Conservation (phyloP, 306 rosid genomes). For the Boehmeria nivea region DNA sequence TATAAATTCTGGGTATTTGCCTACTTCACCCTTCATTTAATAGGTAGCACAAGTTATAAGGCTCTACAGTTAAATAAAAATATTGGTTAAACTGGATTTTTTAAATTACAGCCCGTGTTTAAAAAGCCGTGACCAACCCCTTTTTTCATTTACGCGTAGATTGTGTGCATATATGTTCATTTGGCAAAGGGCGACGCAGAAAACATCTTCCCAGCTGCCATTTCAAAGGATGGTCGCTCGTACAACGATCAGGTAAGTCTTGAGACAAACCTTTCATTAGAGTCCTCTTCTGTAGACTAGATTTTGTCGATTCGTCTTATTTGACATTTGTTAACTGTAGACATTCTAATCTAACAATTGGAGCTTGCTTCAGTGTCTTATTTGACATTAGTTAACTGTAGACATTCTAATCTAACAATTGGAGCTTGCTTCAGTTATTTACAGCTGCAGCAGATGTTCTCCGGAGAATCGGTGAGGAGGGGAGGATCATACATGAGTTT, state of each 20-base stretch:
- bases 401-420: slow-evolving; percentile 9
- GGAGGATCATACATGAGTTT: slow-evolving; percentile 74
- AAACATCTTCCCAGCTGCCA: slow-evolving; percentile 82
- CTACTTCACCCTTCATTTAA: too few relatives aligned
- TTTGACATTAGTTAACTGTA: neutral
- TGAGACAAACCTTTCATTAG: slow-evolving; percentile 1
- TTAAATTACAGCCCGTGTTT: neutral
- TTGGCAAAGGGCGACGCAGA: slow-evolving; percentile 75
- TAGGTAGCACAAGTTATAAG: too few relatives aligned
- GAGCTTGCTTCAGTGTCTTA: slow-evolving; percentile 38
- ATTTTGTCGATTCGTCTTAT: neutral
- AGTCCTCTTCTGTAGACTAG: slow-evolving; percentile 4
- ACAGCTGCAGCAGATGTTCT: slow-evolving; percentile 88
- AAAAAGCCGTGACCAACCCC: neutral
- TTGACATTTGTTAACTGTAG: neutral
- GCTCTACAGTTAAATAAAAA: neutral
- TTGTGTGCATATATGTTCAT: slow-evolving; percentile 85
- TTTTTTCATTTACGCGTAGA: slow-evolving; percentile 31
- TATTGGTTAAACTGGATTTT: neutral
- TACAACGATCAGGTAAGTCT: slow-evolving; percentile 77
- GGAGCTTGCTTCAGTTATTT: slow-evolving; percentile 62
- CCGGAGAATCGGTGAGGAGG: slow-evolving; percentile 76
- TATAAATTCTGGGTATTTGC: too few relatives aligned
- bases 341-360: slow-evolving; percentile 13
- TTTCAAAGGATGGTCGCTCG: slow-evolving; percentile 96